phyloP scores from a whole-genome alignment of 1,284 basidiomycete species.

The Leccinum laetum region DNA sequence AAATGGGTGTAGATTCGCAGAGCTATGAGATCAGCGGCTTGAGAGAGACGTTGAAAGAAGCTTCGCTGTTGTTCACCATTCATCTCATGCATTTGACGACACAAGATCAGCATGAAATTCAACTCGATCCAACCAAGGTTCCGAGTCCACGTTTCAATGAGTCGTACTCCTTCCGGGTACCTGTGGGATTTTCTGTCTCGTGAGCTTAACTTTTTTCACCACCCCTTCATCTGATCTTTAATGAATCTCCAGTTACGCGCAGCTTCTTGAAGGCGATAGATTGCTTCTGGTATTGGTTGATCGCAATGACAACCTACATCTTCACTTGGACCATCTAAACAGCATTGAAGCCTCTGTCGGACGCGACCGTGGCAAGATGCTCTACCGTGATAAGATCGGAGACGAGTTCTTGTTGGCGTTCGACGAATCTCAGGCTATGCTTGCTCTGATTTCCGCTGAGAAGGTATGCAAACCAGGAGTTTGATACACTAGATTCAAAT shows the following conservation, averaged over 20 bases:
- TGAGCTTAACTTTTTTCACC: constrained; percentile 24
- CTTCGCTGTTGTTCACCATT: constrained; percentile 36
- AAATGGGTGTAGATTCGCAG: constrained; percentile 7
- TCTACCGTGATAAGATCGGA: constrained; percentile 47
- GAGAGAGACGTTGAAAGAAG: constrained; percentile 20
- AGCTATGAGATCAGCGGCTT: constrained; percentile 22
- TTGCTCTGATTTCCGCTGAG: constrained; percentile 42
- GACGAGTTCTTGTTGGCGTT: constrained; percentile 43
- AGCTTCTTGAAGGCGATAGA: constrained; percentile 38
- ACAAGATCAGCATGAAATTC: constrained; percentile 43
- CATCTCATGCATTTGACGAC: constrained; percentile 39
- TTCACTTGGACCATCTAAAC: constrained; percentile 39
- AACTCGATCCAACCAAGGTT: constrained; percentile 37
- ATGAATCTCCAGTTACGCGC: constrained; percentile 34
- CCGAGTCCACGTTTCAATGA: constrained; percentile 37
- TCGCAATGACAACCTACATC: constrained; percentile 26
- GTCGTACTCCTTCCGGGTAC: constrained; percentile 36
- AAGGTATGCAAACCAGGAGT: constrained; percentile 33
- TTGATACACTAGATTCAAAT: neutral
- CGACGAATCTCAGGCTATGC: constrained; percentile 48
- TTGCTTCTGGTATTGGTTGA: constrained; percentile 44
- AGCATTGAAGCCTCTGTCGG: constrained; percentile 35
- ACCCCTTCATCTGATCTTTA: neutral
- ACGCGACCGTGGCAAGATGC: constrained; percentile 28
- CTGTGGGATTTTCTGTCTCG: constrained; percentile 35